These are phyloP conservation scores for Salisapilia sapeloensis DNA, from an alignment of 352 stramenopile species.

Conservation along the genomic window DNA sequence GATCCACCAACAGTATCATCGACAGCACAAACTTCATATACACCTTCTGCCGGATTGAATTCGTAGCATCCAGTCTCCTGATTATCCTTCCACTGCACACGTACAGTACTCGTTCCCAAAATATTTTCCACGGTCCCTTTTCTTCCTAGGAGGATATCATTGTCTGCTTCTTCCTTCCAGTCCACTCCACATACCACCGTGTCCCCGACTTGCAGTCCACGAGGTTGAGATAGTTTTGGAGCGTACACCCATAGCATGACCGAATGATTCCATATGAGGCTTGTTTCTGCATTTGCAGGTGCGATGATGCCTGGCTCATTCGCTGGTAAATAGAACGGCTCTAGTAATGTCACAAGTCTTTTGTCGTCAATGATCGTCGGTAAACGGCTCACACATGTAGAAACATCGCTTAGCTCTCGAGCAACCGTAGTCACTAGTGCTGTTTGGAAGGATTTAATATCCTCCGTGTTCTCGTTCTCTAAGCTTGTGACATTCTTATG, in stretches of 20 bases:
- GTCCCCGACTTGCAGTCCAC: constrained; percentile 48
- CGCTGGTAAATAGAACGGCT: constrained; percentile 13
- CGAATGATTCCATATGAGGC: constrained; percentile 49
- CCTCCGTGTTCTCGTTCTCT: constrained; percentile 3
- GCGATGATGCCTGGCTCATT: constrained; percentile 20
- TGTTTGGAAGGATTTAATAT: constrained; percentile 34
- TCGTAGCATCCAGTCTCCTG: constrained; percentile 13
- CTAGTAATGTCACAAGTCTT: too few species aligned
- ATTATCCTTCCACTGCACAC: constrained; percentile 25
- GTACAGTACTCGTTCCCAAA: constrained; percentile 14
- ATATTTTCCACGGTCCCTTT: constrained; percentile 31
- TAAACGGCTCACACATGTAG: too few species aligned
- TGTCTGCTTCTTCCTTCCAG: constrained; percentile 15
- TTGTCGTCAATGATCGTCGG: too few species aligned
- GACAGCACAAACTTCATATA: constrained; percentile 34
- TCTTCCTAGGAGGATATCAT: constrained; percentile 4
- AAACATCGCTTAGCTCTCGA: constrained; percentile 35
- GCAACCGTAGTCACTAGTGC: constrained; percentile 50
- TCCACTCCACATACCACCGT: constrained; percentile 37
- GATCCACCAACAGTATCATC: constrained; percentile 32
- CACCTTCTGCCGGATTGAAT: constrained; percentile 30
- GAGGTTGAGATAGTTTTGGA: constrained; percentile 13
- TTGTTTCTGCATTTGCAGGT: constrained; percentile 8
- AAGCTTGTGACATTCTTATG: constrained; percentile 7
- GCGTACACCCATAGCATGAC: constrained; percentile 67